Conservation (phyloP, 2,329 filamentous ascomycete species). For the Tympanopsis confertula region DNA sequence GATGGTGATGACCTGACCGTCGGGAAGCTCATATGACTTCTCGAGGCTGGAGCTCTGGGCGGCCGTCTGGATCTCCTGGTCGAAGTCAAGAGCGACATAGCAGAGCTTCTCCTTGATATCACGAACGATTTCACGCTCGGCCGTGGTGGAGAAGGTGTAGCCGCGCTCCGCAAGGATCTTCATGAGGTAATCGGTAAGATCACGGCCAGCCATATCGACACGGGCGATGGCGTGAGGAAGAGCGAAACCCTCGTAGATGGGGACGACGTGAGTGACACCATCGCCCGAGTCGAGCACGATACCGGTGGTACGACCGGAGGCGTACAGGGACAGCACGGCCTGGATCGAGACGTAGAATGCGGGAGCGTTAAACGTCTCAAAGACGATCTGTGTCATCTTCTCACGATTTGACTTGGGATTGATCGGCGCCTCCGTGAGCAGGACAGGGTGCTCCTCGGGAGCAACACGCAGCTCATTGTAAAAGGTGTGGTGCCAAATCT, state of each 20-base stretch:
- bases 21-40: slow-evolving; percentile 99
- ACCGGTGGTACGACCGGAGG: slow-evolving; percentile 99
- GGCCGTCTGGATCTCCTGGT: slow-evolving; percentile 99
- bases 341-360: slow-evolving; percentile 99
- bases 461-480: slow-evolving; percentile 99
- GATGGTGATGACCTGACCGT: slow-evolving; percentile 98
- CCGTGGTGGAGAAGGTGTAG: slow-evolving; percentile 99
- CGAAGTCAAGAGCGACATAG: slow-evolving; percentile 99
- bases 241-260: slow-evolving; percentile 99
- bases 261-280: slow-evolving; percentile 99
- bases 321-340: slow-evolving; percentile 97
- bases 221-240: slow-evolving; percentile 99
- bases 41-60: slow-evolving; percentile 97
- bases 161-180: slow-evolving; percentile 99
- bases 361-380: slow-evolving; percentile 99
- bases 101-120: slow-evolving; percentile 99
- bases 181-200: slow-evolving; percentile 99
- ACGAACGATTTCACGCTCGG: slow-evolving; percentile 99
- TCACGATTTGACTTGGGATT: slow-evolving; percentile 99
- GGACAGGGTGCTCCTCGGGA: slow-evolving; percentile 98
- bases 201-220: slow-evolving; percentile 99
- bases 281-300: slow-evolving; percentile 99
- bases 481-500: slow-evolving; percentile 99
- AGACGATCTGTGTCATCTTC: slow-evolving; percentile 99
- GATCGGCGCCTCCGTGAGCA: slow-evolving; percentile 98